These are phyloP conservation scores for Lactuca sativa DNA, from an alignment of 129 eudicot genomes.

Conservation along the genomic window DNA sequence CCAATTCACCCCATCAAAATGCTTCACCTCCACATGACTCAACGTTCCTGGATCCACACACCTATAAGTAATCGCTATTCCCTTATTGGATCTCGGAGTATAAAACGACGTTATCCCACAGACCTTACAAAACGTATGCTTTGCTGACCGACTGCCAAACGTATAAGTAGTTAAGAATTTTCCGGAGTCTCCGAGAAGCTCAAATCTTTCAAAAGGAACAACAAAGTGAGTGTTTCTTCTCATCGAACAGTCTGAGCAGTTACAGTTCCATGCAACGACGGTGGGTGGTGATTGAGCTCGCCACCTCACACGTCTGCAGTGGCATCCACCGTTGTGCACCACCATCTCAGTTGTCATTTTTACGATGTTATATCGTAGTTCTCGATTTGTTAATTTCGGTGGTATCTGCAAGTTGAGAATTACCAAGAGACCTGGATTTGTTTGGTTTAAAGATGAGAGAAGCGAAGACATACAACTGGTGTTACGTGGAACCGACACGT, in stretches of 20 bases:
- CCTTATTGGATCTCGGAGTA: conserved; percentile 69
- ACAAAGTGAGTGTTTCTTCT: conserved; percentile 43
- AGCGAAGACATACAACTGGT: conserved; percentile 3
- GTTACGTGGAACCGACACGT: conserved; percentile 4
- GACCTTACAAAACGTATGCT: conserved; percentile 74
- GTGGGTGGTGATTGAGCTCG: conserved; percentile 44
- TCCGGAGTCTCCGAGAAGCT: conserved; percentile 42
- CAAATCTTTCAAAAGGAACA: conserved; percentile 21
- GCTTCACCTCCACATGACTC: conserved; percentile 59
- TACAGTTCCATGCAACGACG: conserved; percentile 74
- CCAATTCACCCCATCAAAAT: conserved; percentile 72
- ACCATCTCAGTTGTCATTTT: conserved; percentile 45
- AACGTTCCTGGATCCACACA: conserved; percentile 81
- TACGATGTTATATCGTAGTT: background rate
- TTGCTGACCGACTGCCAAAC: conserved; percentile 71
- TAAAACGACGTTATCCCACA: conserved; percentile 90
- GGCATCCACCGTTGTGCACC: conserved; percentile 78
- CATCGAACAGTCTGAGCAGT: conserved; percentile 71
- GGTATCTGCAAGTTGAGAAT: background rate
- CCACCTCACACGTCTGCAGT: conserved; percentile 72
- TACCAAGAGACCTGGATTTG: background rate
- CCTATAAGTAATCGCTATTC: conserved; percentile 48
- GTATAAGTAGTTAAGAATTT: conserved; percentile 70
- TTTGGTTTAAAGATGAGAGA: background rate
- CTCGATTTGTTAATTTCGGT: background rate